A percentile compares a stretch with the other conserved stretches of the same genome.
Evolutionary conservation across 2,329 filamentous ascomycete species (phyloP).

Genomic region (Trichoderma sp.): DNA sequence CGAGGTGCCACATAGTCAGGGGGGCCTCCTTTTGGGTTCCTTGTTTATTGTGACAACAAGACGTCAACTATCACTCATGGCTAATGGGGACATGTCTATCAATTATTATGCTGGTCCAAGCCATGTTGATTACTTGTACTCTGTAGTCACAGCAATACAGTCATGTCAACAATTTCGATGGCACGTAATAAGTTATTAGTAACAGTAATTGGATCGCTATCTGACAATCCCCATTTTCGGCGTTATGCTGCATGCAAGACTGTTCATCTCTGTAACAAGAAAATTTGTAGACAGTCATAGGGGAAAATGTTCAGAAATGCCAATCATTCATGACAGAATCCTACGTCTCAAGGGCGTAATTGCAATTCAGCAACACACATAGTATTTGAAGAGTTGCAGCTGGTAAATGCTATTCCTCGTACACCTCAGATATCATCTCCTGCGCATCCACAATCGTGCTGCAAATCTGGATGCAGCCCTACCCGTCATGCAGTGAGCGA

Average conservation of each 20-base stretch:
- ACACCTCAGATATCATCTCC: not conserved
- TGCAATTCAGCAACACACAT: not conserved
- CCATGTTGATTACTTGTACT: not conserved
- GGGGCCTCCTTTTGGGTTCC: not conserved
- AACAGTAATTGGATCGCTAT: not conserved
- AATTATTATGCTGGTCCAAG: not conserved
- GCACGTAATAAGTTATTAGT: too few species aligned
- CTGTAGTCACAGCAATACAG: not conserved
- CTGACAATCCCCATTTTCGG: not conserved
- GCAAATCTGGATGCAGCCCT: not conserved
- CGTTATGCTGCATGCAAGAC: not conserved
- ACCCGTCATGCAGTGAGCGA: not conserved
- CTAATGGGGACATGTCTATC: not conserved
- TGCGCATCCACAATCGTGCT: not conserved
- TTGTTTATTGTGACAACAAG: not conserved
- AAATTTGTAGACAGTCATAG: not conserved
- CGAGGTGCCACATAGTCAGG: not conserved
- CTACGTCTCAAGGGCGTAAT: not conserved
- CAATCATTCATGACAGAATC: not conserved
- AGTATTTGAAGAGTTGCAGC: not conserved
- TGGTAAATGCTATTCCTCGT: not conserved
- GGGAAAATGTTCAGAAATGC: not conserved
- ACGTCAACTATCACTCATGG: not conserved
- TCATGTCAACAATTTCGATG: too few species aligned
- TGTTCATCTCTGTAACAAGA: not conserved